A percentile compares a stretch with the other conserved stretches of the same genome.
phyloP scores from a whole-genome alignment of 106 monocot species.

The Dactylorhiza incarnata region DNA sequence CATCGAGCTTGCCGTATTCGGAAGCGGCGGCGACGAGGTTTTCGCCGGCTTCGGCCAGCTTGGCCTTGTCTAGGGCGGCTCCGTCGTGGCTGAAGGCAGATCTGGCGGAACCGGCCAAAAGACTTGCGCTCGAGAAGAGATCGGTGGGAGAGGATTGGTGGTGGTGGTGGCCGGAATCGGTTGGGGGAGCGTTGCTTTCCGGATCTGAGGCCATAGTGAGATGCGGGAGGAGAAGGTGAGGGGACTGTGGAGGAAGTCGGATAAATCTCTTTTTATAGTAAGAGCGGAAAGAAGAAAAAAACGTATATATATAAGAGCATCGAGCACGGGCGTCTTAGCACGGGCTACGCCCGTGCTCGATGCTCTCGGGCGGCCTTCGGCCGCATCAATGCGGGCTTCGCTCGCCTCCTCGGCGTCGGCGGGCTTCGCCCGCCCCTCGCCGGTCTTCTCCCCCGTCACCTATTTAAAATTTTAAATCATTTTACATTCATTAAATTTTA shows the following conservation, averaged over 20 bases:
- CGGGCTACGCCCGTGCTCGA: too few species aligned
- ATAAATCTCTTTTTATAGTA: too few species aligned
- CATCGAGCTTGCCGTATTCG: constrained; percentile 22
- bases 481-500: too few species aligned
- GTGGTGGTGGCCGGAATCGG: not conserved
- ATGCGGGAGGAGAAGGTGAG: not conserved
- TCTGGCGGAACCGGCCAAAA: constrained; percentile 18
- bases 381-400: too few species aligned
- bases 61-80: constrained; percentile 21
- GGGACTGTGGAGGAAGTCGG: not conserved
- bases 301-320: too few species aligned
- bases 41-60: constrained; percentile 20
- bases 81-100: constrained; percentile 9
- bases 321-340: too few species aligned
- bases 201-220: not conserved
- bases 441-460: too few species aligned
- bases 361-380: too few species aligned
- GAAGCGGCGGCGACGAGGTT: constrained; percentile 28
- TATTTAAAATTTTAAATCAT: too few species aligned
- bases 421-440: too few species aligned
- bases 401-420: too few species aligned
- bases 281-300: too few species aligned
- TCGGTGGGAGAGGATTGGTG: not conserved
- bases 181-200: not conserved
- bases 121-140: constrained; percentile 23